phyloP scores from a whole-genome alignment of 164 flowering plant genomes.

The Kalanchoe fedtschenkoi region DNA sequence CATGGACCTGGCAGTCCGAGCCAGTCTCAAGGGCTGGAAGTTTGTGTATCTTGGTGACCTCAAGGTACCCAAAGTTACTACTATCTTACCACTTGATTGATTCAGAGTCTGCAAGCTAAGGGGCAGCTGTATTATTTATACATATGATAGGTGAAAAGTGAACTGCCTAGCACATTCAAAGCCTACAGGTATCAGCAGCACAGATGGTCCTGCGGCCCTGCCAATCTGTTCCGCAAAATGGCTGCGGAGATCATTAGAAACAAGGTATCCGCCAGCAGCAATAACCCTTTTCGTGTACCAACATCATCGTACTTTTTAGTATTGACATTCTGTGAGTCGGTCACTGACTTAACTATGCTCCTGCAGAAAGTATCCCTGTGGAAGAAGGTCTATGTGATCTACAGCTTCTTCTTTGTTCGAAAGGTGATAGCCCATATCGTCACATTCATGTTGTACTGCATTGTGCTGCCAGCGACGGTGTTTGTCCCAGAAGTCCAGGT shows the following conservation, averaged over 20 bases:
- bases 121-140: background rate
- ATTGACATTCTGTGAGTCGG: background rate
- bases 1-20: conserved; percentile 60
- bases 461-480: conserved; percentile 47
- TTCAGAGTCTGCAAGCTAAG: background rate
- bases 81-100: background rate
- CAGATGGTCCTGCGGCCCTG: conserved; percentile 67
- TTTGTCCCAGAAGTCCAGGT: conserved; percentile 78
- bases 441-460: conserved; percentile 35
- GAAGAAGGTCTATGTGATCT: conserved; percentile 39
- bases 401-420: conserved; percentile 41
- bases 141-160: conserved; percentile 42
- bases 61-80: conserved; percentile 18
- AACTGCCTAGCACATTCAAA: conserved; percentile 58
- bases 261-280: conserved; percentile 9
- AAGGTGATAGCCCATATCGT: conserved; percentile 38
- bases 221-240: conserved; percentile 58
- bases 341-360: background rate
- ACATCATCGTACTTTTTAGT: background rate
- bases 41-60: conserved; percentile 31
- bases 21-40: conserved; percentile 62
- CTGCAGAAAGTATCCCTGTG: conserved; percentile 32
- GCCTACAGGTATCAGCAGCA: conserved; percentile 56
- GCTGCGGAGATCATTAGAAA: conserved; percentile 39
- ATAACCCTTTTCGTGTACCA: background rate